Evolutionary conservation across 176 grass and related monocot species (phyloP), one percentile per base, ranked within the genome.

Genomic region (Chrysopogon serrulatus): DNA sequence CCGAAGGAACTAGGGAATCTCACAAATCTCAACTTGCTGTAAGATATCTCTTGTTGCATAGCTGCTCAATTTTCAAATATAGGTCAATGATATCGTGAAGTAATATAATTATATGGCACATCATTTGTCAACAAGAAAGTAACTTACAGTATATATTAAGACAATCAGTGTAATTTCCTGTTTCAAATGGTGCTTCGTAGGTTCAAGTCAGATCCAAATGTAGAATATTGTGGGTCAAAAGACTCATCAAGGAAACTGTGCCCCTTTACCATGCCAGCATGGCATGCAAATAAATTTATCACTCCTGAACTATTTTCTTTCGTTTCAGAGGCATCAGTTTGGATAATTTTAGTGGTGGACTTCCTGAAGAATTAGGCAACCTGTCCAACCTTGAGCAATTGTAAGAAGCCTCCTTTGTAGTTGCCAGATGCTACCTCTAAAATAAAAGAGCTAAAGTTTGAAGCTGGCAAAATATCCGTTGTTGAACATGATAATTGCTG

Each of bases 1-100:
- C 90, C 90, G 7, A 92, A 92, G 81, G 93, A 92, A 41, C 80
- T 96, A 23, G 93, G 93, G 49, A 89, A 92, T 30, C 93, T 96
- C 72, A 32, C 60, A 5, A 91, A 90, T 26, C 83, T 92, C 16
- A 31, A 34, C 33, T 53, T 43, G 32, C 40, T 95, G 93, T 92
- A 90, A 90, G 85, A 67, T 28, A 73, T 69, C 16, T 82, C 41
- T 75, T 60, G 17, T 71, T 70, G 26, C 45, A 57, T 24, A 9
- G 1, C 12, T 68, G 17, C 21, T 43, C 62, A 33, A 68, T 24
- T 28, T 30, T 15, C 4, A 27, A 32, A 47, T 42, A 54, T 51
- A 74, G 26, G 28, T 32, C 67, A 76, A 33, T 74, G n/a, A 71
- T 27, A 71, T n/a, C 10, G 33, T 70, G 10, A 54, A 41, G 28